These are phyloP conservation scores for Astragalus membranaceus DNA, from an alignment of 306 rosid species.

Conservation along the genomic window DNA sequence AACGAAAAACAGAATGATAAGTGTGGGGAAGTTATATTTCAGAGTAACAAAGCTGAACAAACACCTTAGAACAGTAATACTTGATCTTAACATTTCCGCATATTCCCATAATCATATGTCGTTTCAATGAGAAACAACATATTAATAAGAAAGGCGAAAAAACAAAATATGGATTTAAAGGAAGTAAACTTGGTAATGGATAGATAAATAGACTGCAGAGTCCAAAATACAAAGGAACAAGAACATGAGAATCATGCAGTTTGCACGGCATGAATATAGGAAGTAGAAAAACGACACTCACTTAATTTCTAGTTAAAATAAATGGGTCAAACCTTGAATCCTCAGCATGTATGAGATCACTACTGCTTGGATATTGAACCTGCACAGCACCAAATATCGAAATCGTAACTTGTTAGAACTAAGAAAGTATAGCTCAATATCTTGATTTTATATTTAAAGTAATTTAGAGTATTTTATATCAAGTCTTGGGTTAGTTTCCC, in stretches of 20 bases:
- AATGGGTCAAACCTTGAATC: constrained; percentile 47
- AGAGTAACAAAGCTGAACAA: constrained; percentile 8
- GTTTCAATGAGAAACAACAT: constrained; percentile 10
- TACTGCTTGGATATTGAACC: constrained; percentile 90
- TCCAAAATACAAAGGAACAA: background rate
- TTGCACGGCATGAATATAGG: constrained; percentile 7
- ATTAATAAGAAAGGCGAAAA: background rate
- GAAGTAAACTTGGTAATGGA: background rate
- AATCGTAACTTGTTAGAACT: background rate
- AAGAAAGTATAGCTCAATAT: background rate
- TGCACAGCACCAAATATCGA: constrained; percentile 24
- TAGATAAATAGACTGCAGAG: background rate
- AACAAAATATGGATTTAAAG: background rate
- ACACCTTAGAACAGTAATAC: background rate
- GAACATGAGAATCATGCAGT: constrained; percentile 6
- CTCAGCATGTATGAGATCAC: constrained; percentile 39
- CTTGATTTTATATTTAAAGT: background rate
- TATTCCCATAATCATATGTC: background rate
- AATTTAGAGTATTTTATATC: background rate
- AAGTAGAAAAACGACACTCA: background rate
- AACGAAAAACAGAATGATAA: constrained; percentile 20
- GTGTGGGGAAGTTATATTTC: constrained; percentile 27
- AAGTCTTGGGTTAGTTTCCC: background rate
- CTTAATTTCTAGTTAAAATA: constrained; percentile 7
- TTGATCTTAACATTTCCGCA: constrained; percentile 3